phyloP scores from a whole-genome alignment of 208 protist species.

The Trypanosoma melophagium region DNA sequence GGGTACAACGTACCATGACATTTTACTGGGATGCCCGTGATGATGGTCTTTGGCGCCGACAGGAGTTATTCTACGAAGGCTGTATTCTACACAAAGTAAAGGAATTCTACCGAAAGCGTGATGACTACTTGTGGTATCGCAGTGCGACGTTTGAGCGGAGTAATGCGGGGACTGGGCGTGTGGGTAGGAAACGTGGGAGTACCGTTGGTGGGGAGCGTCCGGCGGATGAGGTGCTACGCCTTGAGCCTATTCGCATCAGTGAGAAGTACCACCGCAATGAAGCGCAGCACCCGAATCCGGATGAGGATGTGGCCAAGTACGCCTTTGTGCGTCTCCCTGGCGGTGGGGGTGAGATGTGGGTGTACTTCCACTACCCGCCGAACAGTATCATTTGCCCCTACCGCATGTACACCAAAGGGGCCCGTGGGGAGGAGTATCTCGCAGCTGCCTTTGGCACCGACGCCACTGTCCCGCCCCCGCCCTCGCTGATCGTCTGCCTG shows the following conservation, averaged over 20 bases:
- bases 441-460: slow-evolving; percentile 34
- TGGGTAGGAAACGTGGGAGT: background rate
- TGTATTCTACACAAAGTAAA: slow-evolving; percentile 70
- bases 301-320: slow-evolving; percentile 75
- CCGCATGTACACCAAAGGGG: slow-evolving; percentile 76
- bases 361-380: slow-evolving; percentile 80
- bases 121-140: slow-evolving; percentile 78
- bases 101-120: slow-evolving; percentile 80
- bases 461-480: slow-evolving; percentile 36
- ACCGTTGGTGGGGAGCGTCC: slow-evolving; percentile 1
- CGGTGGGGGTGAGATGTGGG: slow-evolving; percentile 72
- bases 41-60: slow-evolving; percentile 77
- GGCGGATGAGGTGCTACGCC: slow-evolving; percentile 46
- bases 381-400: slow-evolving; percentile 79
- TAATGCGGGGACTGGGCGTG: background rate
- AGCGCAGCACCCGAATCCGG: background rate
- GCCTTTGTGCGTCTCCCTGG: slow-evolving; percentile 50
- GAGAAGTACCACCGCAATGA: slow-evolving; percentile 79
- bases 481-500: slow-evolving; percentile 60
- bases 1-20: slow-evolving; percentile 71
- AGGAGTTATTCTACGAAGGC: slow-evolving; percentile 75
- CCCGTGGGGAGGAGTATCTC: slow-evolving; percentile 78
- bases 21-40: slow-evolving; percentile 85
- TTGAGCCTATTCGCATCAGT: slow-evolving; percentile 82
- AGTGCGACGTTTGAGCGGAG: slow-evolving; percentile 65